Conservation (phyloP, 2,329 filamentous ascomycete species). For the Neonectria faginata region DNA sequence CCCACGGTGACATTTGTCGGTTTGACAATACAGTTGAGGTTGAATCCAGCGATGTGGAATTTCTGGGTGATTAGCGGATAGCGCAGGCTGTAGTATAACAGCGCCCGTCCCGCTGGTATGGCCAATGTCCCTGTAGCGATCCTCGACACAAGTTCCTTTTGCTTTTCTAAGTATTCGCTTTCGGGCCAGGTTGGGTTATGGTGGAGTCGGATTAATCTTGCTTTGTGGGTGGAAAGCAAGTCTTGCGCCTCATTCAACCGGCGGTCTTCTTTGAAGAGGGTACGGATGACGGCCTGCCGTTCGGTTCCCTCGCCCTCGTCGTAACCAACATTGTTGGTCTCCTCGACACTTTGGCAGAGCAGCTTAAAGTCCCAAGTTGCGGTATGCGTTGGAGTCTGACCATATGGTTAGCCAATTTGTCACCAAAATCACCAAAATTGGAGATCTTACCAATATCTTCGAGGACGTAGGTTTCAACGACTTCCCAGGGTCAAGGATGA, state of each 20-base stretch:
- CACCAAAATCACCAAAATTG: neutral
- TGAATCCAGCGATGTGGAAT: slow-evolving; percentile 90
- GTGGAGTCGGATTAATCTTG: slow-evolving; percentile 81
- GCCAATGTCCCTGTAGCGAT: slow-evolving; percentile 90
- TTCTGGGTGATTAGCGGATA: slow-evolving; percentile 93
- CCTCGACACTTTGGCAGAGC: slow-evolving; percentile 77
- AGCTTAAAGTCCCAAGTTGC: slow-evolving; percentile 80
- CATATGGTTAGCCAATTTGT: slow-evolving; percentile 41
- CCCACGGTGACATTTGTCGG: slow-evolving; percentile 92
- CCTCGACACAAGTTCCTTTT: slow-evolving; percentile 89
- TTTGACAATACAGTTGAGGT: slow-evolving; percentile 89
- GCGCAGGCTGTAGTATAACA: slow-evolving; percentile 89
- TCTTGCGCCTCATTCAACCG: slow-evolving; percentile 87
- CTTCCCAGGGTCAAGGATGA: slow-evolving; percentile 64
- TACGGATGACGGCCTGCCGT: slow-evolving; percentile 81
- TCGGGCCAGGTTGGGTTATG: slow-evolving; percentile 84
- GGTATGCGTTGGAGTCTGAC: slow-evolving; percentile 70
- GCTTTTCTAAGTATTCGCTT: slow-evolving; percentile 87
- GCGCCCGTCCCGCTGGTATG: slow-evolving; percentile 85
- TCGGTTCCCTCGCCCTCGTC: slow-evolving; percentile 88
- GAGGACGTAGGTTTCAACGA: slow-evolving; percentile 48
- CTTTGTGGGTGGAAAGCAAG: slow-evolving; percentile 86
- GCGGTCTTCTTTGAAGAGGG: slow-evolving; percentile 92
- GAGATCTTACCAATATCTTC: slow-evolving; percentile 56
- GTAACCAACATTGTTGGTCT: slow-evolving; percentile 68